phyloP scores from a whole-genome alignment of 2,329 filamentous ascomycete species.

The Colletotrichum caudatum region DNA sequence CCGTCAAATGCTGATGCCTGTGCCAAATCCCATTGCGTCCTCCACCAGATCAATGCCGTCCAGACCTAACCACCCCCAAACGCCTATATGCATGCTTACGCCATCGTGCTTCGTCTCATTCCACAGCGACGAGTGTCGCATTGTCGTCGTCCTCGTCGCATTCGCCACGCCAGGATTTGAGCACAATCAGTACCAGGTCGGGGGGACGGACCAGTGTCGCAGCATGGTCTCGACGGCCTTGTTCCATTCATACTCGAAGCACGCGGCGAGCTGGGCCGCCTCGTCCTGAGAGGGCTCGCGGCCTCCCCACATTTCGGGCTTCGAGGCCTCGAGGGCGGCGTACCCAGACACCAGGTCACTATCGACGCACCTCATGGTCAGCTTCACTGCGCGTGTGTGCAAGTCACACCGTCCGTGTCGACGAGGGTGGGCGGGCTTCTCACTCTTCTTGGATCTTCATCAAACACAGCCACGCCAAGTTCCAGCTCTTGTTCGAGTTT shows the following conservation, averaged over 20 bases:
- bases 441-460: constrained; percentile 75
- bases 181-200: constrained; percentile 58
- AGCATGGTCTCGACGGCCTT: constrained; percentile 74
- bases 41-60: neutral
- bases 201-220: constrained; percentile 73
- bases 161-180: neutral
- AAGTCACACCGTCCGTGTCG: neutral
- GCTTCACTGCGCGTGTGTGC: neutral
- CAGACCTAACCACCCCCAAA: neutral
- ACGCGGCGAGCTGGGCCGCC: constrained; percentile 68
- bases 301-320: constrained; percentile 78
- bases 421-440: constrained; percentile 47
- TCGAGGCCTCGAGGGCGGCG: constrained; percentile 70
- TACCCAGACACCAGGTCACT: constrained; percentile 72
- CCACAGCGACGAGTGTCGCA: neutral
- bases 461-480: constrained; percentile 79
- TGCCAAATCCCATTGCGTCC: neutral
- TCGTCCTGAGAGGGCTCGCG: constrained; percentile 67
- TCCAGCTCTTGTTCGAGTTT: constrained; percentile 78
- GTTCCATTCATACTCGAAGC: constrained; percentile 76
- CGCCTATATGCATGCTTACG: neutral
- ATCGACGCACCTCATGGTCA: neutral
- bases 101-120: neutral
- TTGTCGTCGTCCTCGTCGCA: neutral
- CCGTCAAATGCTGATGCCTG: neutral